Evolutionary conservation across 2,329 filamentous ascomycete genomes (phyloP).

Genomic region (Phoma sp.): DNA sequence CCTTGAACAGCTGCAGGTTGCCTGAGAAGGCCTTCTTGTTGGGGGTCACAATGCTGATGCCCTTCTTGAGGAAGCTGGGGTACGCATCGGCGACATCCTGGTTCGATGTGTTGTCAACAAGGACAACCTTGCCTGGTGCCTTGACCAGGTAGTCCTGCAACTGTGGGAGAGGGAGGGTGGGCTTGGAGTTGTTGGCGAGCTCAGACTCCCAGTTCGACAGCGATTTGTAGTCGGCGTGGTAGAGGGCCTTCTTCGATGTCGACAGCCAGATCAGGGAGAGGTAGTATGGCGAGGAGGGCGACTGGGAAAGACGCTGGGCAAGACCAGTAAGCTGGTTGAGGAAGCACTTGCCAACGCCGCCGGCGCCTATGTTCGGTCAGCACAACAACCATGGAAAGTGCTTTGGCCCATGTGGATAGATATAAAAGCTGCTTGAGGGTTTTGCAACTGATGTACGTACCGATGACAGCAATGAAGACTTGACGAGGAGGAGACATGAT

Average conservation of each 20-base stretch:
- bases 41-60: slow-evolving; percentile 90
- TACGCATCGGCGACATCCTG: slow-evolving; percentile 84
- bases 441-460: slow-evolving; percentile 27
- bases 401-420: background rate
- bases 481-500: slow-evolving; percentile 52
- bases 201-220: slow-evolving; percentile 65
- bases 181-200: slow-evolving; percentile 67
- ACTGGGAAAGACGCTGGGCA: slow-evolving; percentile 62
- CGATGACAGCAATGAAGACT: slow-evolving; percentile 57
- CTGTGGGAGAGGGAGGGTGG: slow-evolving; percentile 70
- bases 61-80: slow-evolving; percentile 77
- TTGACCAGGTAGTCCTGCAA: slow-evolving; percentile 78
- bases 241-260: slow-evolving; percentile 82
- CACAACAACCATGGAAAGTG: background rate
- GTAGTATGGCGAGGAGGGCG: slow-evolving; percentile 65
- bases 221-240: slow-evolving; percentile 73
- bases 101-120: slow-evolving; percentile 96
- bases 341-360: slow-evolving; percentile 92
- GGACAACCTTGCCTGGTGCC: slow-evolving; percentile 77
- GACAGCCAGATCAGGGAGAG: slow-evolving; percentile 84
- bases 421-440: background rate
- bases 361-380: slow-evolving; percentile 68
- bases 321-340: slow-evolving; percentile 78
- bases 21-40: slow-evolving; percentile 99
- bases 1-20: slow-evolving; percentile 79